Percentiles rank a stretch among this genome's conserved stretches.
Conservation (phyloP, 2,329 filamentous ascomycete genomes). For the Aspergillus caelatus region DNA sequence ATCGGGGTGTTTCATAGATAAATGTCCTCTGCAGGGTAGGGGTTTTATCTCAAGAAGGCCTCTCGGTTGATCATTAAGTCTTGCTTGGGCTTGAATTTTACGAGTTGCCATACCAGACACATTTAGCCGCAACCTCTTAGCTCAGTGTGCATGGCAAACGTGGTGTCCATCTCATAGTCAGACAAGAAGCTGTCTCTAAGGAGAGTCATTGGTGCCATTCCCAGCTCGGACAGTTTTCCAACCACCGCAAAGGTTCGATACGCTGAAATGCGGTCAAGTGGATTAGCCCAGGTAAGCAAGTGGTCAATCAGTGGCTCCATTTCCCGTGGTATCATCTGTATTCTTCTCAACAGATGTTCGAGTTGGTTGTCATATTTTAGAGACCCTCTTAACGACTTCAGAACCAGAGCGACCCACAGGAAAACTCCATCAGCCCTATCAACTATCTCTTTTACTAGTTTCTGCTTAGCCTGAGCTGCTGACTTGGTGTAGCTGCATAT, state of each 20-base stretch:
- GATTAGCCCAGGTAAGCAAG: background rate
- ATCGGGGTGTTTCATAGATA: background rate
- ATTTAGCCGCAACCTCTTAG: background rate
- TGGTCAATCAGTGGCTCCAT: background rate
- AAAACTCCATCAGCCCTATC: constrained; percentile 1
- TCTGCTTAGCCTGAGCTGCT: background rate
- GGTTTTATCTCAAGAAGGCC: background rate
- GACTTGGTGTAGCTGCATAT: background rate
- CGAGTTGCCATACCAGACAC: background rate
- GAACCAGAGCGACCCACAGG: background rate
- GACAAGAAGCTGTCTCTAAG: background rate
- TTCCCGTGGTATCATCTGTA: background rate
- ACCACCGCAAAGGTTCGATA: constrained; percentile 1
- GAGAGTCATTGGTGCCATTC: background rate
- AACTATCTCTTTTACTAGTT: background rate
- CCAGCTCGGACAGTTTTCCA: background rate
- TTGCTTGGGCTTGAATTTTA: background rate
- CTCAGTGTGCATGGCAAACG: background rate
- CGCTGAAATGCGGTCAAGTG: background rate
- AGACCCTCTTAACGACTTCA: background rate
- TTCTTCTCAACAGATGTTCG: background rate
- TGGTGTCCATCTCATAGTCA: background rate
- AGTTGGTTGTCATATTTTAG: background rate
- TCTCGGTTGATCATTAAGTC: background rate
- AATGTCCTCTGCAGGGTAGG: background rate